Base-by-base conservation (phyloP, 305 asterid genomes). In the Solanum chacoense region DNA sequence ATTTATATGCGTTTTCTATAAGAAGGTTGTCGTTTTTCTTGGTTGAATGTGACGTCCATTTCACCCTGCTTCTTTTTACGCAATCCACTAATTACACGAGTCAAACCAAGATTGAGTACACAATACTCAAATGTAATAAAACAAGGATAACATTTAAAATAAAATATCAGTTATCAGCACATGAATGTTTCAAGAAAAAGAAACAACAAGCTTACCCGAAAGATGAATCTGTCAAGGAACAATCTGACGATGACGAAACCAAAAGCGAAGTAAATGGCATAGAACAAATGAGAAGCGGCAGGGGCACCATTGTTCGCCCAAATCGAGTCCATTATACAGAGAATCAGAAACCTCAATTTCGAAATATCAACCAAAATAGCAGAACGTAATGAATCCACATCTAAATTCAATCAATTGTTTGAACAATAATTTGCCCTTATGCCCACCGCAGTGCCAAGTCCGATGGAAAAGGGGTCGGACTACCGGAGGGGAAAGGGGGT, bases 221-320 rank as follows among this genome's bases (percentile, higher is more conserved):
- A 91, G 55, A 91, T 55, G 88, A 87, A 90, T 90, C 90, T 87
- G 85, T 91, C 91, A 12, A 91, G 92, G 63, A 91, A 86, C 55
- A 89, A 89, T 87, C 92, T 90, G 84, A 87, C 91, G 36, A 85
- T 38, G 2, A 78, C 36, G 84, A 89, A 87, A 20, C 86, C 87
- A 55, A 91, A 87, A 34, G 90, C 90, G 77, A 91, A 91, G 55
- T 31, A 80, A 31, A 91, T 4, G 42, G 89, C 92, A 69, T 85
- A 36, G 18, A 87, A 5, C 37, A 91, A 89, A 86, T 90, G 89
- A 8, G 85, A 85, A 72, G 38, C 16, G 28, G 42, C 35, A 18
- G 93, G 89, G 26, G 74, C 32, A n/a, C 29, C 89, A 88, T 80
- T 74, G 35, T 34, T 74, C 79, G 59, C 50, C 90, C 45, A 85